Evolutionary conservation across 2,329 filamentous ascomycete species (phyloP).

Genomic region (Calonectria pauciramosa): DNA sequence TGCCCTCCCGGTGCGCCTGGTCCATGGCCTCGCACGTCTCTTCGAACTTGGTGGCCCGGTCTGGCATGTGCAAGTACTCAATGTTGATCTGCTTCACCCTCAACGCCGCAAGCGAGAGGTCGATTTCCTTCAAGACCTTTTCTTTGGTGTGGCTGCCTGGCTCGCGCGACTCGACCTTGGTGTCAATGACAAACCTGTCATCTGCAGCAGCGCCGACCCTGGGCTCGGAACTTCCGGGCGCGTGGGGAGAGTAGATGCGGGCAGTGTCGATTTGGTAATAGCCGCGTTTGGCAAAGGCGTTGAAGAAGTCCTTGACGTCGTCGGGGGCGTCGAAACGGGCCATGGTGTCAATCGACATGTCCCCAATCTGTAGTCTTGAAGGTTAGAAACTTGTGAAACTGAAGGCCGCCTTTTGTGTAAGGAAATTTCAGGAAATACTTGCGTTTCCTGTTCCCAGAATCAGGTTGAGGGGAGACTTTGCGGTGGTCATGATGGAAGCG

Average conservation of each 20-base stretch:
- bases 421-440: not conserved
- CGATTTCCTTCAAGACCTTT: constrained; percentile 47
- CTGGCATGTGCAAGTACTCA: constrained; percentile 45
- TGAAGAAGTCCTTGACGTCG: constrained; percentile 42
- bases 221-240: constrained; percentile 47
- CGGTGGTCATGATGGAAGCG: constrained; percentile 13
- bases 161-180: constrained; percentile 48
- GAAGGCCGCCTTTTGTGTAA: accelerated
- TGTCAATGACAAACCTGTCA: constrained; percentile 50
- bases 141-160: constrained; percentile 46
- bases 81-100: constrained; percentile 38
- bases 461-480: constrained; percentile 30
- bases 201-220: constrained; percentile 47
- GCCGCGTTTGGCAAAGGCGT: constrained; percentile 42
- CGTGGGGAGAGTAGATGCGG: constrained; percentile 47
- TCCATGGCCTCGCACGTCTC: constrained; percentile 58
- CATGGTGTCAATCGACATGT: constrained; percentile 35
- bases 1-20: constrained; percentile 55
- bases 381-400: constrained; percentile 3
- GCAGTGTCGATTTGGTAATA: constrained; percentile 49
- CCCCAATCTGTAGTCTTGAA: constrained; percentile 34
- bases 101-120: constrained; percentile 49
- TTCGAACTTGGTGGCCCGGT: constrained; percentile 57
- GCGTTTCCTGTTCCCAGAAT: constrained; percentile 35
- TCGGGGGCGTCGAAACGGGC: constrained; percentile 44